A percentile compares a stretch with the other conserved stretches of the same genome.
These are phyloP conservation scores for Besnoitia besnoiti DNA, from an alignment of 169 alveolate species.

Conservation along the genomic window DNA sequence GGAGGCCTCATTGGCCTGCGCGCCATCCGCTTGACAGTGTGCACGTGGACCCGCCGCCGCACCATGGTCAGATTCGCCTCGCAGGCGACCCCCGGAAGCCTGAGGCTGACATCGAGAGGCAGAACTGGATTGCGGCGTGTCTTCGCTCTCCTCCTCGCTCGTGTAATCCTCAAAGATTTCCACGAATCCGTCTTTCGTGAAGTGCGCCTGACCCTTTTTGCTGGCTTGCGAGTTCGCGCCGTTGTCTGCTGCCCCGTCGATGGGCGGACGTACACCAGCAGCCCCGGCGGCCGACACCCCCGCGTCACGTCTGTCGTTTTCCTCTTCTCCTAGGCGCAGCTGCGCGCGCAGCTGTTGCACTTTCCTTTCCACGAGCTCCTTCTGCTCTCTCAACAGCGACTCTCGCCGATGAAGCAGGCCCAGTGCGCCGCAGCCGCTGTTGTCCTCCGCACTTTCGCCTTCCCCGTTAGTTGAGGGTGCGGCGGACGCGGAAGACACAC, in stretches of 20 bases:
- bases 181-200: slow-evolving; percentile 5
- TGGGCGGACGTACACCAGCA: not conserved
- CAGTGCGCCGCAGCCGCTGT: slow-evolving; percentile 31
- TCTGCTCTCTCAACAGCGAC: slow-evolving; percentile 35
- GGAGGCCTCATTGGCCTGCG: no score
- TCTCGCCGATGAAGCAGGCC: slow-evolving; percentile 21
- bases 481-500: not conserved
- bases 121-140: no score
- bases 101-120: no score
- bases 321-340: not conserved
- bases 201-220: not conserved
- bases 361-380: not conserved
- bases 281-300: not conserved
- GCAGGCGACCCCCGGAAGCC: no score
- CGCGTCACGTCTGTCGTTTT: not conserved
- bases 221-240: not conserved
- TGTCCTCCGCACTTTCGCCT: not conserved
- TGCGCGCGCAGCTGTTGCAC: not conserved
- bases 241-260: not conserved
- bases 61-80: no score
- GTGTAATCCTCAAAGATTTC: slow-evolving; percentile 33
- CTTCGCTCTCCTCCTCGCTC: not conserved
- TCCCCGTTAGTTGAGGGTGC: not conserved
- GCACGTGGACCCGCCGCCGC: no score
- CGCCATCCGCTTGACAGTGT: no score